phyloP scores from a whole-genome alignment of 2,329 filamentous ascomycete genomes.

The Xylaria sp. region DNA sequence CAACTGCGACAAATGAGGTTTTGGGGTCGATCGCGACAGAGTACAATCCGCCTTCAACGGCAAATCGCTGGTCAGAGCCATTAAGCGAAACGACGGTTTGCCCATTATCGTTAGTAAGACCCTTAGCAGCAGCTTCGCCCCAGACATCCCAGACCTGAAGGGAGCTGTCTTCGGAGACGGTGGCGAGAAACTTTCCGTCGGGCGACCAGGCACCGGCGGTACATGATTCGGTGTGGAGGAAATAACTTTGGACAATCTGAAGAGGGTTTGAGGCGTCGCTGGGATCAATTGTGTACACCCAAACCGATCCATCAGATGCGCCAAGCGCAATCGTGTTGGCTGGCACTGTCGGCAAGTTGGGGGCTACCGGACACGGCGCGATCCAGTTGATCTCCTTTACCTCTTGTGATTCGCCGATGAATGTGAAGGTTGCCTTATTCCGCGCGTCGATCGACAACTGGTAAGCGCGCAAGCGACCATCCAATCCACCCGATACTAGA shows the following conservation, averaged over 20 bases:
- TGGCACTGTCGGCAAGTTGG: slow-evolving; percentile 54
- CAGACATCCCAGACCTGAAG: slow-evolving; percentile 95
- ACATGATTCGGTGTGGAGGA: slow-evolving; percentile 85
- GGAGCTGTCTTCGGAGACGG: slow-evolving; percentile 87
- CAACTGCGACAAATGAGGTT: slow-evolving; percentile 83
- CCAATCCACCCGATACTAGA: slow-evolving; percentile 86
- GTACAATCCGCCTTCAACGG: slow-evolving; percentile 90
- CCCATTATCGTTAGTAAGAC: slow-evolving; percentile 63
- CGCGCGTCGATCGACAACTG: slow-evolving; percentile 60
- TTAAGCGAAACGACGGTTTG: slow-evolving; percentile 81
- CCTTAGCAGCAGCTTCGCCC: slow-evolving; percentile 74
- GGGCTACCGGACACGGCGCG: slow-evolving; percentile 74
- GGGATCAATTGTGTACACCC: slow-evolving; percentile 90
- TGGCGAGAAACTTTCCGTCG: slow-evolving; percentile 86
- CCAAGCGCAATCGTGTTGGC: slow-evolving; percentile 88
- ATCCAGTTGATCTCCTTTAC: slow-evolving; percentile 98
- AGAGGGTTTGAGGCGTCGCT: slow-evolving; percentile 70
- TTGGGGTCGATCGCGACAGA: slow-evolving; percentile 85
- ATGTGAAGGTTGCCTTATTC: slow-evolving; percentile 64
- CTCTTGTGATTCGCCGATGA: slow-evolving; percentile 83
- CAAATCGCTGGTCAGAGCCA: slow-evolving; percentile 86
- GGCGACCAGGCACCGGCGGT: slow-evolving; percentile 92
- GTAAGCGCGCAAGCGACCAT: slow-evolving; percentile 83
- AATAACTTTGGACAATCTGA: slow-evolving; percentile 89
- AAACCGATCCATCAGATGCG: slow-evolving; percentile 90